A percentile compares a stretch with the other conserved stretches of the same genome.
Conservation (phyloP, 2,329 filamentous ascomycete species). For the Sclerotinia subarctica region DNA sequence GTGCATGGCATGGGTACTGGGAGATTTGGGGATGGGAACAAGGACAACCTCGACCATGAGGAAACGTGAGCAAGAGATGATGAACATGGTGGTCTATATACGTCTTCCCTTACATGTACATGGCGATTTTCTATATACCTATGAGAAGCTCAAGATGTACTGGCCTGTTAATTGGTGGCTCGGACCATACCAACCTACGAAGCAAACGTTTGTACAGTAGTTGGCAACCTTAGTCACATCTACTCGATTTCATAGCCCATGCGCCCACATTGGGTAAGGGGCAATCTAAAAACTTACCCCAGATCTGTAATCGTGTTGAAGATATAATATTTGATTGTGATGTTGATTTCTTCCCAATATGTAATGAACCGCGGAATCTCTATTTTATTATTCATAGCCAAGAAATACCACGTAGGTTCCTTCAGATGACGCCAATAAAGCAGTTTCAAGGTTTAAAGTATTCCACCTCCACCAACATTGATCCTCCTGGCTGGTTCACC, state of each 20-base stretch:
- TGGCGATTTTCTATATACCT: not conserved
- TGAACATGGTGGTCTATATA: not conserved
- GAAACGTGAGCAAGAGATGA: not conserved
- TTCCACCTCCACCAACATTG: not conserved
- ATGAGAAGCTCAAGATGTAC: not conserved
- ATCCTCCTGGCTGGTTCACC: not conserved
- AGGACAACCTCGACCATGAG: constrained; percentile 10
- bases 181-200: not conserved
- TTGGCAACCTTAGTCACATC: not conserved
- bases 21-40: constrained; percentile 31
- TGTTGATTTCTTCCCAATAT: not conserved
- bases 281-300: not conserved
- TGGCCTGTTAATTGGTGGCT: not conserved
- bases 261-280: not conserved
- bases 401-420: constrained; percentile 5
- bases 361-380: not conserved
- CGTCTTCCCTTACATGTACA: too few relatives aligned
- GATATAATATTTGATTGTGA: not conserved
- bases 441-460: not conserved
- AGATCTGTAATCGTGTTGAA: not conserved
- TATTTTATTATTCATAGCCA: constrained; percentile 2
- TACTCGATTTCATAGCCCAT: not conserved
- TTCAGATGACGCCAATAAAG: constrained; percentile 16
- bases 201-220: not conserved
- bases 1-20: constrained; percentile 32